Evolutionary conservation across 1,284 basidiomycete genomes (phyloP).

Genomic region (Tranzscheliella williamsii): DNA sequence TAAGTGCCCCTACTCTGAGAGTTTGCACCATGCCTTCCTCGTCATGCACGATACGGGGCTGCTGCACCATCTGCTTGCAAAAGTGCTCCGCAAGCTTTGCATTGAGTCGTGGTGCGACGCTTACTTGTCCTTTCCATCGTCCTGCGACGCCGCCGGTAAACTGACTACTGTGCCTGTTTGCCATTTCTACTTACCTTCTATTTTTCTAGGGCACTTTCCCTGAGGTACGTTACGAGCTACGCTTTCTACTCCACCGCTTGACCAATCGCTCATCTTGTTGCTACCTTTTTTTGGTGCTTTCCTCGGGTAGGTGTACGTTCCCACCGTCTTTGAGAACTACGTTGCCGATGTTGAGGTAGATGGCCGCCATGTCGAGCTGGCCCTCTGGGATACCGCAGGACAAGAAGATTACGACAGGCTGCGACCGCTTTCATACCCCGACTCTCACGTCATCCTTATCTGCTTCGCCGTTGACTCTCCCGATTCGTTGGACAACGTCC

Average conservation of each 20-base stretch:
- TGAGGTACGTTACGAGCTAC: slow-evolving; percentile 72
- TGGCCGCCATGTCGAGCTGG: slow-evolving; percentile 86
- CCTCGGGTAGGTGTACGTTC: slow-evolving; percentile 75
- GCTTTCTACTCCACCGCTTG: too few relatives aligned
- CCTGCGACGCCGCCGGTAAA: too few relatives aligned
- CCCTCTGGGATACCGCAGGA: slow-evolving; percentile 93
- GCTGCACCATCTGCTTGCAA: too few relatives aligned
- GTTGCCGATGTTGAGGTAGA: slow-evolving; percentile 88
- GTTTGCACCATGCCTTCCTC: too few relatives aligned
- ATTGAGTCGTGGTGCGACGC: too few relatives aligned
- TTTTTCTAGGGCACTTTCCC: slow-evolving; percentile 84
- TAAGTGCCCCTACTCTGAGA: too few relatives aligned
- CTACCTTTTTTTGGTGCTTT: background rate
- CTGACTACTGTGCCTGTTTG: too few relatives aligned
- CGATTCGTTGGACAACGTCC: slow-evolving; percentile 89
- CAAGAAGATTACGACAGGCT: slow-evolving; percentile 73
- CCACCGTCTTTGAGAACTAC: slow-evolving; percentile 89
- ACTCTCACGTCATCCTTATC: slow-evolving; percentile 90
- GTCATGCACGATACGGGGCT: too few relatives aligned
- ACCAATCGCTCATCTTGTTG: background rate
- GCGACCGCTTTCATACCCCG: slow-evolving; percentile 75
- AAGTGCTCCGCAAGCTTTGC: background rate
- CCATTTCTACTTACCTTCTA: too few relatives aligned
- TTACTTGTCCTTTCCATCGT: too few relatives aligned
- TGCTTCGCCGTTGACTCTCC: slow-evolving; percentile 91